Percentiles rank a stretch among this genome's conserved stretches.
Conservation (phyloP, 306 rosid species). For the Coriaria nepalensis region DNA sequence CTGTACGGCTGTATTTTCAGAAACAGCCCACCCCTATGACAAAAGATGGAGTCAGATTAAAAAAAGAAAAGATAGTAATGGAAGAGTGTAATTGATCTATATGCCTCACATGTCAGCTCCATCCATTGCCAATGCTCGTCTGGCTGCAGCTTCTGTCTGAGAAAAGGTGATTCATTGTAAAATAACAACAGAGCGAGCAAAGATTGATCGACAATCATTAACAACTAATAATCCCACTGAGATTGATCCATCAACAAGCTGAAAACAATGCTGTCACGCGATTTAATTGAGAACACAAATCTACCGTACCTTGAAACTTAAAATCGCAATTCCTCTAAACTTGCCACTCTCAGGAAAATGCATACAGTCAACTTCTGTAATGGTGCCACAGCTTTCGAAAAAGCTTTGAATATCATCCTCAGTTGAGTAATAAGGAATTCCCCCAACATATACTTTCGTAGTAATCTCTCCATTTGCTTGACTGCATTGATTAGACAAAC, state of each 20-base stretch:
- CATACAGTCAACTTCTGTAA: slow-evolving; percentile 83
- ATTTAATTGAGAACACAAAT: not conserved
- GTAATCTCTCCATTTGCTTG: slow-evolving; percentile 27
- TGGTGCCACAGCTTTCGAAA: slow-evolving; percentile 77
- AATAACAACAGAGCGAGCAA: slow-evolving; percentile 8
- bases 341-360: slow-evolving; percentile 82
- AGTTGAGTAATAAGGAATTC: slow-evolving; percentile 82
- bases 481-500: slow-evolving; percentile 24
- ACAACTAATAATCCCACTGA: no score
- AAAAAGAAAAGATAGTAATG: not conserved
- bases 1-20: slow-evolving; percentile 67
- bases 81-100: slow-evolving; percentile 6
- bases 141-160: slow-evolving; percentile 91
- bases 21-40: slow-evolving; percentile 74
- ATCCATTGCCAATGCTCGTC: slow-evolving; percentile 78
- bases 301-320: slow-evolving; percentile 63
- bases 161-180: slow-evolving; percentile 10
- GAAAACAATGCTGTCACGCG: not conserved
- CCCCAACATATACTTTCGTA: slow-evolving; percentile 83
- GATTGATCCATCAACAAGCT: not conserved
- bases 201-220: not conserved
- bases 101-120: slow-evolving; percentile 88
- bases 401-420: slow-evolving; percentile 90
- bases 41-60: not conserved
- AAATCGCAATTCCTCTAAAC: slow-evolving; percentile 85